Percentiles rank a stretch among this genome's conserved stretches.
Conservation (phyloP, 345 rosid species). For the Eutrema japonicum region DNA sequence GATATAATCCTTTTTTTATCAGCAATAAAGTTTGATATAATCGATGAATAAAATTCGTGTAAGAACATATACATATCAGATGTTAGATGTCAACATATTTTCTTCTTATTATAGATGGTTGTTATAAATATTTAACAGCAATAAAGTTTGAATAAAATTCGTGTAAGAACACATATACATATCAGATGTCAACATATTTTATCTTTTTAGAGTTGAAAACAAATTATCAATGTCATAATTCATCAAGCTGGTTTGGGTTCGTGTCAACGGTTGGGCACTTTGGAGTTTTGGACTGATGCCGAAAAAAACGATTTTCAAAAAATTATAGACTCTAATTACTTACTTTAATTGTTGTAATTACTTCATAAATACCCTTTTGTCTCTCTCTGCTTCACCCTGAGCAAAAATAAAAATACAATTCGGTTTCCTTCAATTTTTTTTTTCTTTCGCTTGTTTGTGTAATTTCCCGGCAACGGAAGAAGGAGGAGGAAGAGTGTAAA, state of each 20-base stretch:
- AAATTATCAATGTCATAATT: too few species aligned
- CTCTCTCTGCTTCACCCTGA: slow-evolving; percentile 19
- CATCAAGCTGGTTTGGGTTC: slow-evolving; percentile 32
- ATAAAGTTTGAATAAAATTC: too few species aligned
- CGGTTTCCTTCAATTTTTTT: slow-evolving; percentile 8
- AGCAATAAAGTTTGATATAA: too few species aligned
- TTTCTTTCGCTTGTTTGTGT: slow-evolving; percentile 35
- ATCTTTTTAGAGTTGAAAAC: too few species aligned
- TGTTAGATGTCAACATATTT: too few species aligned
- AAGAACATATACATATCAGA: too few species aligned
- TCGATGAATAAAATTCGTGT: too few species aligned
- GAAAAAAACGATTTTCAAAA: neutral
- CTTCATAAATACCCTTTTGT: slow-evolving; percentile 43
- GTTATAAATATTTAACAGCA: too few species aligned
- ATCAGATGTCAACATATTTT: too few species aligned
- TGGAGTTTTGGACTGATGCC: slow-evolving; percentile 13
- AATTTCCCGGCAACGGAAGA: slow-evolving; percentile 75
- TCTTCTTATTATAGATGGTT: too few species aligned
- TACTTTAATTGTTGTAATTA: slow-evolving; percentile 17
- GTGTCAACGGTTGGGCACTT: neutral
- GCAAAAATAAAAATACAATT: slow-evolving; percentile 14
- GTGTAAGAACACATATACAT: too few species aligned
- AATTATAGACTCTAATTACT: slow-evolving; percentile 10
- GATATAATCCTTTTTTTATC: too few species aligned
- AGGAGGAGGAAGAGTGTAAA: slow-evolving; percentile 92